phyloP scores from a whole-genome alignment of 129 eudicot species.

The Cynara cardunculus region DNA sequence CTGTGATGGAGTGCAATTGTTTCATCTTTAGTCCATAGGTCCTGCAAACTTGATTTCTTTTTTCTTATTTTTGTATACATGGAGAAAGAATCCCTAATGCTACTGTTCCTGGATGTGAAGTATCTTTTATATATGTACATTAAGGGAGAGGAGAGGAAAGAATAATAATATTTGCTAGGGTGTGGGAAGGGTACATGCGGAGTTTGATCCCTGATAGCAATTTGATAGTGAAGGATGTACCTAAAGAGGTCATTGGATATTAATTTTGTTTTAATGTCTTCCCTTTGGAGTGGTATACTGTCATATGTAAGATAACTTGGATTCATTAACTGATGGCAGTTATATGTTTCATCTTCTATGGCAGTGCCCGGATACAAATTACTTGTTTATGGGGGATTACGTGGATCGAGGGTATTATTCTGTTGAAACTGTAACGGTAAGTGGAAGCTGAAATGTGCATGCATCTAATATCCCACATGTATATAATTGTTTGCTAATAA shows the following conservation, averaged over 20 bases:
- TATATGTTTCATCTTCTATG: constrained; percentile 16
- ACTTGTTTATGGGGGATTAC: constrained; percentile 91
- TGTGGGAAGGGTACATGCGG: not conserved
- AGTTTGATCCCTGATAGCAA: not conserved
- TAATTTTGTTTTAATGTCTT: not conserved
- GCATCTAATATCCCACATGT: not conserved
- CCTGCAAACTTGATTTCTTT: not conserved
- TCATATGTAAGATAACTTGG: not conserved
- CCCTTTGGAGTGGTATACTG: not conserved
- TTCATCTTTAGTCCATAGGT: not conserved
- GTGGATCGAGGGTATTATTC: constrained; percentile 88
- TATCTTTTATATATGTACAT: not conserved
- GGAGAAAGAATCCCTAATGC: not conserved
- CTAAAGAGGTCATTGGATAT: not conserved
- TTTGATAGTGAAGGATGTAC: not conserved
- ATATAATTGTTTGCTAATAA: not conserved
- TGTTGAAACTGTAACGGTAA: constrained; percentile 82
- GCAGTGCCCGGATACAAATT: constrained; percentile 94
- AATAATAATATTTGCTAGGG: not conserved
- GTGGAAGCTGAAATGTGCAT: constrained; percentile 17
- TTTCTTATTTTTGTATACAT: no score
- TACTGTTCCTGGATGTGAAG: not conserved
- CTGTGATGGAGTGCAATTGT: not conserved
- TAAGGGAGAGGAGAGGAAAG: not conserved
- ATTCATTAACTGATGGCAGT: not conserved